Conservation (phyloP, 345 rosid species). For the Nephelium lappaceum region DNA sequence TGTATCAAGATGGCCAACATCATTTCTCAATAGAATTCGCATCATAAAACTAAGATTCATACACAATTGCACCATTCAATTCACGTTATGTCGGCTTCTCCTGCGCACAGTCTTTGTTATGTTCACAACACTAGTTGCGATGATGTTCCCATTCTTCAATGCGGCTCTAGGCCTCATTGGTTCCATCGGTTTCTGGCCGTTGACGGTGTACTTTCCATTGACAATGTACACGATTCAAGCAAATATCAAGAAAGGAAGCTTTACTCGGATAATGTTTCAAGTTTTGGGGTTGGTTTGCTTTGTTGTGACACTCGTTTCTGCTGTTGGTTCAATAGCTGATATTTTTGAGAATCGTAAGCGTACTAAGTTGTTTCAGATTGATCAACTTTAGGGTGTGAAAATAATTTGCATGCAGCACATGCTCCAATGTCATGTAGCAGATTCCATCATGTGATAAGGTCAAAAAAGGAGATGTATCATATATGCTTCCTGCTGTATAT, state of each 20-base stretch:
- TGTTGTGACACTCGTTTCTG: not conserved
- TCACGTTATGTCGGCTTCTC: conserved; percentile 1
- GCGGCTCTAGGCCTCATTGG: conserved; percentile 27
- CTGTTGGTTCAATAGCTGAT: conserved; percentile 16
- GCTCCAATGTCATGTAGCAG: no score
- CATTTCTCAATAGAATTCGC: not conserved
- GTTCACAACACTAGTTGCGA: conserved; percentile 11
- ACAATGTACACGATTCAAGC: conserved; percentile 18
- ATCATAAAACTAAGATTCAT: not conserved
- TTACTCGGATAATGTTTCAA: conserved; percentile 6
- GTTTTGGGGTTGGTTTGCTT: conserved; percentile 9
- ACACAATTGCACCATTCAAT: not conserved
- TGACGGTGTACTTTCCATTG: conserved; percentile 31
- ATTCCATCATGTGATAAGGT: no score
- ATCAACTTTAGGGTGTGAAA: conserved; percentile 14
- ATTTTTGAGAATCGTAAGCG: conserved; percentile 5
- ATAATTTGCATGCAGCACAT: no score
- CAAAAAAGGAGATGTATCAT: no score
- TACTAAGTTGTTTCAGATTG: conserved; percentile 14
- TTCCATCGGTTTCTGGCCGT: conserved; percentile 22
- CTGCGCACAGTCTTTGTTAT: conserved; percentile 16
- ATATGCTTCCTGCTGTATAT: no score
- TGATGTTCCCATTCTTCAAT: conserved; percentile 36
- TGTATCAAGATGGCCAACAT: not conserved
- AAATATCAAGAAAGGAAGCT: conserved; percentile 10